These are phyloP conservation scores for Amaranthus hypochondriacus DNA, from an alignment of 148 eudicot species.

Conservation along the genomic window DNA sequence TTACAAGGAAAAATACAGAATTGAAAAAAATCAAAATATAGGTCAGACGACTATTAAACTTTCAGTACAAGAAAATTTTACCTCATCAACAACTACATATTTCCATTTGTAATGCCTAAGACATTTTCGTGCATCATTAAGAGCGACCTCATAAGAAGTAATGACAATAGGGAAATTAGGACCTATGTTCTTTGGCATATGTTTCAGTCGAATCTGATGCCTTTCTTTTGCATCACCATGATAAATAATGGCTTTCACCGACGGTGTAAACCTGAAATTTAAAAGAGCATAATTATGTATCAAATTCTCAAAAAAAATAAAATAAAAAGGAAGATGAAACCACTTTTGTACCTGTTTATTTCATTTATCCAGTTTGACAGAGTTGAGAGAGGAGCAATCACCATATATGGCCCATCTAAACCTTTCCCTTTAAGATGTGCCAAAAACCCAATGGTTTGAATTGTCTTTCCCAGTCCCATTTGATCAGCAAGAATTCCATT, in stretches of 20 bases:
- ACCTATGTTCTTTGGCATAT: constrained; percentile 75
- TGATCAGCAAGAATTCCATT: constrained; percentile 99
- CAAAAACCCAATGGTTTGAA: constrained; percentile 89
- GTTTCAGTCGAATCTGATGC: constrained; percentile 54
- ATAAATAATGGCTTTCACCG: constrained; percentile 71
- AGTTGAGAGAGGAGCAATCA: constrained; percentile 96
- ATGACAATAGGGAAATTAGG: constrained; percentile 78
- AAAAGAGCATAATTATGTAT: background rate
- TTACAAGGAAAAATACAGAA: background rate
- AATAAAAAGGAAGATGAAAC: background rate
- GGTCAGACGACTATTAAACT: background rate
- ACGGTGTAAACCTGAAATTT: constrained; percentile 72
- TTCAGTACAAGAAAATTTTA: constrained; percentile 8
- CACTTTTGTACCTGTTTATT: constrained; percentile 47
- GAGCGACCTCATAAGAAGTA: constrained; percentile 90
- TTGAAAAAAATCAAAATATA: background rate
- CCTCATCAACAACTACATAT: constrained; percentile 97
- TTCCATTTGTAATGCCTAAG: constrained; percentile 90
- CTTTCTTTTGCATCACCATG: constrained; percentile 69
- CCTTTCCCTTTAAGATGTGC: constrained; percentile 92
- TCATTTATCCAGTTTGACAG: constrained; percentile 96
- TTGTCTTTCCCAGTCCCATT: constrained; percentile 99
- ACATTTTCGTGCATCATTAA: constrained; percentile 54
- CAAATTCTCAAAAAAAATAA: background rate
- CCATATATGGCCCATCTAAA: constrained; percentile 87